A percentile compares a stretch with the other conserved stretches of the same genome.
These are phyloP conservation scores for Russula ochroleuca DNA, from an alignment of 768 basidiomycete genomes.

Conservation along the genomic window DNA sequence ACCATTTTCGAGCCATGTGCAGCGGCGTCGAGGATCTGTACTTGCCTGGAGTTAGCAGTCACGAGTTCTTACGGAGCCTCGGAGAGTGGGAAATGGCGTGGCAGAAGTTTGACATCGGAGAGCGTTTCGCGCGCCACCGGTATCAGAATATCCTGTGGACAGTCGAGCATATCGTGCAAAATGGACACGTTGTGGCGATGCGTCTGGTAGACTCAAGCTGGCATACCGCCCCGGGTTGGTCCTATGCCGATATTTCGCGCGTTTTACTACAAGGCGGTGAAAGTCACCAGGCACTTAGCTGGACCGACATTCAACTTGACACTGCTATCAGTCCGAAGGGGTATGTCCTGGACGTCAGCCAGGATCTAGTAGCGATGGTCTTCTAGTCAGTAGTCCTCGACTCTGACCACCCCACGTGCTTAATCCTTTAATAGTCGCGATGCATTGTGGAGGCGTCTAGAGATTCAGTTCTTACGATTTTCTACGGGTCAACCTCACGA, in stretches of 20 bases:
- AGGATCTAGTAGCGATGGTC: slow-evolving; percentile 18
- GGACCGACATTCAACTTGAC: slow-evolving; percentile 20
- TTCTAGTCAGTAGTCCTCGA: slow-evolving; percentile 11
- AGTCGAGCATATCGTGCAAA: slow-evolving; percentile 21
- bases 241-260: slow-evolving; percentile 19
- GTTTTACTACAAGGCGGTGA: background rate
- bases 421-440: slow-evolving; percentile 6
- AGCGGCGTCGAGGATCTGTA: slow-evolving; percentile 20
- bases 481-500: slow-evolving; percentile 13
- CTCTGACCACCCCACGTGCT: background rate
- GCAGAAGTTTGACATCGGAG: slow-evolving; percentile 20
- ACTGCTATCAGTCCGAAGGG: slow-evolving; percentile 17
- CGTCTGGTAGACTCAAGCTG: slow-evolving; percentile 19
- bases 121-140: slow-evolving; percentile 19
- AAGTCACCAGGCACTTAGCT: background rate
- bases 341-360: slow-evolving; percentile 21
- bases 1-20: slow-evolving; percentile 16
- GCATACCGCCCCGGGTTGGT: slow-evolving; percentile 22
- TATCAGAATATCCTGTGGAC: slow-evolving; percentile 23
- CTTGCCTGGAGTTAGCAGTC: slow-evolving; percentile 12
- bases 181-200: slow-evolving; percentile 20
- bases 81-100: slow-evolving; percentile 20
- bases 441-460: slow-evolving; percentile 10
- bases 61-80: slow-evolving; percentile 14
- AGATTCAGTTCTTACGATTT: slow-evolving; percentile 14